Conservation (phyloP, 2,329 filamentous ascomycete genomes). For the Colletotrichum incanum region DNA sequence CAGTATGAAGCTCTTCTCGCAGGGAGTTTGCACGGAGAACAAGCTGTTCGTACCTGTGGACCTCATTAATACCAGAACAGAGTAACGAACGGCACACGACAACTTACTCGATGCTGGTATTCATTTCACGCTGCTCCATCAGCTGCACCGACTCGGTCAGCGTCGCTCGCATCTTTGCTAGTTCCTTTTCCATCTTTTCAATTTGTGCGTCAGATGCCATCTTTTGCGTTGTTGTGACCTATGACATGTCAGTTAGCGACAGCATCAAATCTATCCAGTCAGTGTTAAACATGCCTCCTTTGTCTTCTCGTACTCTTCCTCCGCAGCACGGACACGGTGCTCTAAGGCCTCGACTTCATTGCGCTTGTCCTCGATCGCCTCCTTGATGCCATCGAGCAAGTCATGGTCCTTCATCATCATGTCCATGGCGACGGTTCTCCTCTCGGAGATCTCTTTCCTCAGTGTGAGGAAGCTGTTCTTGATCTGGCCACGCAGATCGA, state of each 20-base stretch:
- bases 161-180: conserved; percentile 91
- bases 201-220: conserved; percentile 93
- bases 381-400: conserved; percentile 92
- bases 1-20: conserved; percentile 97
- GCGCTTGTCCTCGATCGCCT: conserved; percentile 96
- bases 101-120: conserved; percentile 91
- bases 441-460: conserved; percentile 92
- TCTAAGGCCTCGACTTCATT: conserved; percentile 93
- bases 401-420: conserved; percentile 96
- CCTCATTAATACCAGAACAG: not conserved
- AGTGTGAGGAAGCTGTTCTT: conserved; percentile 84
- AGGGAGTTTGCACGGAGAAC: conserved; percentile 87
- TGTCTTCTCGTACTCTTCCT: conserved; percentile 94
- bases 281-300: conserved; percentile 74
- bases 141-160: conserved; percentile 90
- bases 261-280: not conserved
- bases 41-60: conserved; percentile 87
- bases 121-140: conserved; percentile 96
- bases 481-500: conserved; percentile 87
- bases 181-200: conserved; percentile 98
- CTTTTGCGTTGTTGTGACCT: conserved; percentile 85
- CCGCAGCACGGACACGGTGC: conserved; percentile 88
- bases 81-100: not conserved
- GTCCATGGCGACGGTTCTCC: conserved; percentile 85
- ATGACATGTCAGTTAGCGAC: not conserved